A percentile compares a stretch with the other conserved stretches of the same genome.
phyloP scores from a whole-genome alignment of 345 rosid genomes.

The Ceriops tagal region DNA sequence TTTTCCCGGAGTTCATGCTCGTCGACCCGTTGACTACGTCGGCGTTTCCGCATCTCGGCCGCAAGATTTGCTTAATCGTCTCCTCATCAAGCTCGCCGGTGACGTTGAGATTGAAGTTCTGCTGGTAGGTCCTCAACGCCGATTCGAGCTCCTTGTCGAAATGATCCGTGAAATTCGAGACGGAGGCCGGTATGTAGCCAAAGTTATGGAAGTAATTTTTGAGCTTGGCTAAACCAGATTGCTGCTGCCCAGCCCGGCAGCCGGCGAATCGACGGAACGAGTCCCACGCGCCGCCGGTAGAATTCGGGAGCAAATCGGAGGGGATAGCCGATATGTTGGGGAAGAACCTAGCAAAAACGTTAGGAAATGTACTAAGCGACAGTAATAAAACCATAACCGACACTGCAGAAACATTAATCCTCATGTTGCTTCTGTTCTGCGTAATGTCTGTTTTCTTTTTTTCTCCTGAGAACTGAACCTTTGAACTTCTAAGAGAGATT shows the following conservation, averaged over 20 bases:
- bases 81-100: constrained; percentile 70
- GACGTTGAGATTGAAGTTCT: constrained; percentile 58
- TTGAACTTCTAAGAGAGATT: no score
- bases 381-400: neutral
- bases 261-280: constrained; percentile 55
- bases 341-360: constrained; percentile 15
- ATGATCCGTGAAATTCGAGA: constrained; percentile 55
- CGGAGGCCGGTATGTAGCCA: constrained; percentile 55
- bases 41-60: constrained; percentile 84
- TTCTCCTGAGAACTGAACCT: no score
- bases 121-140: constrained; percentile 69
- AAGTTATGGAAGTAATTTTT: constrained; percentile 70
- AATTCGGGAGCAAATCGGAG: constrained; percentile 4
- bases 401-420: neutral
- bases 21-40: constrained; percentile 82
- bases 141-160: constrained; percentile 57
- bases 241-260: constrained; percentile 54
- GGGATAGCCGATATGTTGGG: constrained; percentile 19
- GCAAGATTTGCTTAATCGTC: constrained; percentile 56
- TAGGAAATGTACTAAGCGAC: neutral
- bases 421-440: neutral
- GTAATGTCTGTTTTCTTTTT: neutral
- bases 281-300: constrained; percentile 50
- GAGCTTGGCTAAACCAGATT: constrained; percentile 56
- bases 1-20: constrained; percentile 59